Evolutionary conservation across 2,329 filamentous ascomycete species (phyloP).

Genomic region (Cryphonectria nitschkei): DNA sequence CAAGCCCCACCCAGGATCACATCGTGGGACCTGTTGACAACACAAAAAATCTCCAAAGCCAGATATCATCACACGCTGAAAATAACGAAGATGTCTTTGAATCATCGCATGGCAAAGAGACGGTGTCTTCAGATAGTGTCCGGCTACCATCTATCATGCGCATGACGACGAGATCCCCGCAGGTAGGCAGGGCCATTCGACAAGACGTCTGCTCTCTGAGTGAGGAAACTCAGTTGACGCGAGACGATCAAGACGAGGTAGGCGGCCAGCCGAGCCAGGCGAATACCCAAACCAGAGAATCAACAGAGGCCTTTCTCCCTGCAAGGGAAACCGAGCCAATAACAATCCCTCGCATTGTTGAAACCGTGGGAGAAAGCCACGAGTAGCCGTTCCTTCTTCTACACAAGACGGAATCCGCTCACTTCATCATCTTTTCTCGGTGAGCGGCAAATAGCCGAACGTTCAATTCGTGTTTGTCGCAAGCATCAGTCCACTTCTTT

Average conservation of each 20-base stretch:
- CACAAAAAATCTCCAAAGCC: not conserved
- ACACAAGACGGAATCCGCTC: constrained; percentile 16
- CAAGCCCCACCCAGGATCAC: not conserved
- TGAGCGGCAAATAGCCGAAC: constrained; percentile 61
- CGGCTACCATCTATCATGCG: not conserved
- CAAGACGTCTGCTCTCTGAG: not conserved
- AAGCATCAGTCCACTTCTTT: constrained; percentile 62
- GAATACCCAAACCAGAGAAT: not conserved
- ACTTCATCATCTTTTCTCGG: constrained; percentile 49
- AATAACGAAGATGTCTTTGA: not conserved
- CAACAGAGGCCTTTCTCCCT: not conserved
- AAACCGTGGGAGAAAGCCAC: not conserved
- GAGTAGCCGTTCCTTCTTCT: not conserved
- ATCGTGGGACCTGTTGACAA: not conserved
- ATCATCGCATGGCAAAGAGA: not conserved
- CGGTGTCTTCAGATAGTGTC: not conserved
- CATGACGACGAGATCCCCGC: not conserved
- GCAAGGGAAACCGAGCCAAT: not conserved
- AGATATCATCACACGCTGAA: not conserved
- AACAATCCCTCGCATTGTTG: not conserved
- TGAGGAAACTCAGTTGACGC: not conserved
- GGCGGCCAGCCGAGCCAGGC: not conserved
- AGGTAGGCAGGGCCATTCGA: not conserved
- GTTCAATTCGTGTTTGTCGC: constrained; percentile 61
- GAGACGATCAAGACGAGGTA: not conserved